Base-by-base conservation (phyloP, 1,284 basidiomycete genomes). In the Apiotrichum mycotoxinovorans region DNA sequence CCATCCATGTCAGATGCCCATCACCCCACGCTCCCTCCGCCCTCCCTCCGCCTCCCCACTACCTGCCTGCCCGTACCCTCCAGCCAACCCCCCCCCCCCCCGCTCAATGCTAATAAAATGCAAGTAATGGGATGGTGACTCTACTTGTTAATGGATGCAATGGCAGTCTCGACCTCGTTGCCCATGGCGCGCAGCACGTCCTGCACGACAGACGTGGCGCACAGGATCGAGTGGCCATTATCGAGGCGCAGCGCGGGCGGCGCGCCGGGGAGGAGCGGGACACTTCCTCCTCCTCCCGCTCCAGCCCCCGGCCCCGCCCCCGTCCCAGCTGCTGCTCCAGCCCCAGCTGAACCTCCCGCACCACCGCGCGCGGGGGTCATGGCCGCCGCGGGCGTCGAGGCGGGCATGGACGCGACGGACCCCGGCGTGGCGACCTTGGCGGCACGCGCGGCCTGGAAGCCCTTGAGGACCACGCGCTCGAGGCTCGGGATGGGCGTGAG, bases 401-500 rank as follows among this genome's bases (percentile, higher is more conserved):
- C 56, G 12, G 48, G 42, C 27, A 46, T 26, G n/a, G 38, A 35
- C 2, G 38, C 25, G 2, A 41, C 38, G 1, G 15, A 26, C 0
- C 46, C 54, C 0, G 60, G 60, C 30, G 60, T 61, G 11, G 41
- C 47, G 22, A 58, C 60, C 42, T 51, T 52, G 23, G 52, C 51
- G 2, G 52, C 48, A 33, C 51, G 43, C 22, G 66, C 56, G 3
- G 54, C 52, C 25, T 64, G 55, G 61, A 60, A 69, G 18, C 61
- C 47, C 51, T 58, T 62, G 20, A 27, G 20, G 11, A 70, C 48
- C 2, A 58, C 57, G 14, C 55, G 44, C 17, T 47, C 42, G 23
- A 67, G 58, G 14, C 48, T 49, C 3, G 64, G 57, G n/a, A 73
- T 62, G 3, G 60, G 33, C 4, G 59, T 63, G 17, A 71, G 44